Evolutionary conservation across 768 basidiomycete species (phyloP).

Genomic region (Amanita inopinata): DNA sequence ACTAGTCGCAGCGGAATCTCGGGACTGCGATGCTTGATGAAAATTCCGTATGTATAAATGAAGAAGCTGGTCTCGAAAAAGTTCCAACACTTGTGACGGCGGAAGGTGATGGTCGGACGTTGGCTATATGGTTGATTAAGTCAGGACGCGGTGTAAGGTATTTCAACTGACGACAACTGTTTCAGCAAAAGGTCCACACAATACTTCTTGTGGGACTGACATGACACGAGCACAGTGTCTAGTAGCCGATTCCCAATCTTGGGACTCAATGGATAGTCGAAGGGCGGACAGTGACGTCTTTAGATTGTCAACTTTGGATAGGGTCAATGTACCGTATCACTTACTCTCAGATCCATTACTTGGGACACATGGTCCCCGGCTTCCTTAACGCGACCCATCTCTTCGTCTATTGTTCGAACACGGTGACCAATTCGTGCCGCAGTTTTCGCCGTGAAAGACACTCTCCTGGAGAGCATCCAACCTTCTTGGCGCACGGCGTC

Average conservation of each 20-base stretch:
- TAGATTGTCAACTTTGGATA: conserved; percentile 8
- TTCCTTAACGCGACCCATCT: conserved; percentile 84
- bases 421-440: conserved; percentile 88
- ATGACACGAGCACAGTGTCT: conserved; percentile 88
- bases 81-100: conserved; percentile 73
- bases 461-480: conserved; percentile 40
- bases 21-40: conserved; percentile 64
- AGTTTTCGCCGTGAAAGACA: conserved; percentile 65
- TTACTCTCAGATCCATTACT: conserved; percentile 91
- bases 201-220: conserved; percentile 69
- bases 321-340: conserved; percentile 3
- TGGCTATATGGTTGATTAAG: conserved; percentile 52
- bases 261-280: conserved; percentile 69
- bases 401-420: conserved; percentile 82
- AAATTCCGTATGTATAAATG: conserved; percentile 75
- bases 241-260: conserved; percentile 95
- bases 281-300: conserved; percentile 32
- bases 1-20: conserved; percentile 81
- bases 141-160: too few relatives aligned
- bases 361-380: conserved; percentile 88
- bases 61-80: conserved; percentile 66
- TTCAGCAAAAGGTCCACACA: conserved; percentile 79
- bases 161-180: conserved; percentile 70
- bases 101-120: conserved; percentile 82
- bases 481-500: conserved; percentile 57